Percentiles rank a stretch among this genome's conserved stretches.
Conservation (phyloP, 345 rosid species). For the Mangifera indica region DNA sequence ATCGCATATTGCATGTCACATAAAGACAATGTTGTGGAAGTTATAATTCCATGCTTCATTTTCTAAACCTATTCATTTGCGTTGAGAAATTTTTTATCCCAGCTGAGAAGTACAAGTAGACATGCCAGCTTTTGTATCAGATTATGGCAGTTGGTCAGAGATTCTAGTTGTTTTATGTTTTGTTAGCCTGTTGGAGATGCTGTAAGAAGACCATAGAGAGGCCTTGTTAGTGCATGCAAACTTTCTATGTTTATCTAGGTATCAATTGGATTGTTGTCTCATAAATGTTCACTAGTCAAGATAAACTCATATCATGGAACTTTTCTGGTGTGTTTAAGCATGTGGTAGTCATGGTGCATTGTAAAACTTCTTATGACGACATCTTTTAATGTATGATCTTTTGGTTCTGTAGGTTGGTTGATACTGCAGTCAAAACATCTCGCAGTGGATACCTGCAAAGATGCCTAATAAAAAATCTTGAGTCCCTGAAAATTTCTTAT, state of each 20-base stretch:
- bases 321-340: conserved; percentile 1
- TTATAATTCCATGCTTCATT: not conserved
- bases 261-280: not conserved
- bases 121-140: not conserved
- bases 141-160: not conserved
- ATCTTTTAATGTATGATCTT: conserved; percentile 18
- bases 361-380: not conserved
- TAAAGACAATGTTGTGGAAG: not conserved
- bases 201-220: not conserved
- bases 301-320: not conserved
- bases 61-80: not conserved
- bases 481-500: conserved; percentile 80
- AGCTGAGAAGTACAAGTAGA: not conserved
- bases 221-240: not conserved
- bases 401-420: conserved; percentile 68
- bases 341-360: not conserved
- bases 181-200: not conserved
- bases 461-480: conserved; percentile 94
- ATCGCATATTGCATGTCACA: not conserved
- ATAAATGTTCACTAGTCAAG: not conserved
- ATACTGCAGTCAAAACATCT: conserved; percentile 98
- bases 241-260: not conserved
- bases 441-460: conserved; percentile 99
- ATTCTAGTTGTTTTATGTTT: not conserved
- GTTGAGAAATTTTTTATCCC: not conserved